These are phyloP conservation scores for Jimgerdemannia lactiflua DNA, from an alignment of 192 early-diverging fungal genomes.

Conservation along the genomic window DNA sequence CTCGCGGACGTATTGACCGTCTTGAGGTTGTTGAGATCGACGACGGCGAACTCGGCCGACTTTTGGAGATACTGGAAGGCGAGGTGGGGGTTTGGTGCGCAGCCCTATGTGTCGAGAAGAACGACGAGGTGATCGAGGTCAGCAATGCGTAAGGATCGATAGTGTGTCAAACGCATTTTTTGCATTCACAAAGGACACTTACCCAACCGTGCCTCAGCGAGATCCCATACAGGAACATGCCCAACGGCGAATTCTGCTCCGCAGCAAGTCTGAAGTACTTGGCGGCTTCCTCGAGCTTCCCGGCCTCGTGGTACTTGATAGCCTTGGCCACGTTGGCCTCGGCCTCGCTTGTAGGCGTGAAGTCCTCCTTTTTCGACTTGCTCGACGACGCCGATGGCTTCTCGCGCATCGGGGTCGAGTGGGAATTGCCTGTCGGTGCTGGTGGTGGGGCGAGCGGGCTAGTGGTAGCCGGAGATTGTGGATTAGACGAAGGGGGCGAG, in stretches of 20 bases:
- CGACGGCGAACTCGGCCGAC: constrained; percentile 69
- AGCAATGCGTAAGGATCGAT: background rate
- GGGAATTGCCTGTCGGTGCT: constrained; percentile 6
- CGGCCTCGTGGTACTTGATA: constrained; percentile 70
- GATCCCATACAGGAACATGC: constrained; percentile 77
- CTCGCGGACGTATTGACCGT: constrained; percentile 52
- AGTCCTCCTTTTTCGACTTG: constrained; percentile 6
- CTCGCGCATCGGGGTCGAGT: constrained; percentile 13
- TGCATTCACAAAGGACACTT: constrained; percentile 9
- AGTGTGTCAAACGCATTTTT: background rate
- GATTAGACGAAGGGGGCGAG: constrained; percentile 3
- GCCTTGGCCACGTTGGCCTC: constrained; percentile 66
- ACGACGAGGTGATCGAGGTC: background rate
- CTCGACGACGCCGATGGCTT: constrained; percentile 25
- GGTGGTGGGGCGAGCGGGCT: constrained; percentile 13
- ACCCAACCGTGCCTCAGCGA: constrained; percentile 81
- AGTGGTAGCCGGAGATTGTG: constrained; percentile 4
- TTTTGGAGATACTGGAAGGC: constrained; percentile 74
- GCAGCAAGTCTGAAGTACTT: constrained; percentile 72
- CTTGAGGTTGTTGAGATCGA: constrained; percentile 46
- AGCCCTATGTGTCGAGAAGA: constrained; percentile 40
- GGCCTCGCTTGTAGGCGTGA: constrained; percentile 18
- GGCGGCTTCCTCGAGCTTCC: constrained; percentile 71
- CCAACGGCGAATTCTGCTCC: constrained; percentile 60
- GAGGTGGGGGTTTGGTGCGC: constrained; percentile 58